Percentiles rank a stretch among this genome's conserved stretches.
These are phyloP conservation scores for Rheum nobile DNA, from an alignment of 148 eudicot species.

Conservation along the genomic window DNA sequence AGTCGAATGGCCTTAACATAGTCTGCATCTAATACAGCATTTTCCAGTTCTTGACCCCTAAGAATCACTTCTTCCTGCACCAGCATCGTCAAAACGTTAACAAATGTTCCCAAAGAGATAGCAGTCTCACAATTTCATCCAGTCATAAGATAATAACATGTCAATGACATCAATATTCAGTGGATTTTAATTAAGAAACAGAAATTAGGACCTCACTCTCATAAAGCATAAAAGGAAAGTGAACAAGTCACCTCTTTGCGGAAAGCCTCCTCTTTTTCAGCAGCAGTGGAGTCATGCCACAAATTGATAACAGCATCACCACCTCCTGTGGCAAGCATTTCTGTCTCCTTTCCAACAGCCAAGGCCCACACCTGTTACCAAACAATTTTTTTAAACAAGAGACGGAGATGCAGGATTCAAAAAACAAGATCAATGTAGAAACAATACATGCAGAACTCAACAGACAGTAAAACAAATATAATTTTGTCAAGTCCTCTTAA, in stretches of 20 bases:
- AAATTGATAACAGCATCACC: constrained; percentile 82
- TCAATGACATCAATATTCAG: not conserved
- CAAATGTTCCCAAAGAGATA: not conserved
- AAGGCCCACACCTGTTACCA: constrained; percentile 76
- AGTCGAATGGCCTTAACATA: constrained; percentile 78
- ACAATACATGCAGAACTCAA: not conserved
- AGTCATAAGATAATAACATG: not conserved
- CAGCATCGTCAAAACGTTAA: constrained; percentile 8
- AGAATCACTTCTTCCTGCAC: constrained; percentile 83
- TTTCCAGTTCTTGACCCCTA: constrained; percentile 86
- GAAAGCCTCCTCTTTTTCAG: constrained; percentile 87
- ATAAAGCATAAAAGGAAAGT: not conserved
- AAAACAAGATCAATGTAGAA: not conserved
- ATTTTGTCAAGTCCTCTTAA: not conserved
- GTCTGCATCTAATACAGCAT: constrained; percentile 79
- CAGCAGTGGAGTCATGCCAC: constrained; percentile 91
- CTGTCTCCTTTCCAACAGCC: constrained; percentile 86
- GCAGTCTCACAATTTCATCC: not conserved
- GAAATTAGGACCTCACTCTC: not conserved
- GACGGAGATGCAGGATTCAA: not conserved
- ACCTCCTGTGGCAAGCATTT: constrained; percentile 94
- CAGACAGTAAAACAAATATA: not conserved
- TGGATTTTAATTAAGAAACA: not conserved
- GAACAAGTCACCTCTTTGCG: constrained; percentile 57
- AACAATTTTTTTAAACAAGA: not conserved